Percentiles rank a stretch among this genome's conserved stretches.
Evolutionary conservation across 352 stramenopile genomes (phyloP).

Genomic region (Globisporangium iwayamae): DNA sequence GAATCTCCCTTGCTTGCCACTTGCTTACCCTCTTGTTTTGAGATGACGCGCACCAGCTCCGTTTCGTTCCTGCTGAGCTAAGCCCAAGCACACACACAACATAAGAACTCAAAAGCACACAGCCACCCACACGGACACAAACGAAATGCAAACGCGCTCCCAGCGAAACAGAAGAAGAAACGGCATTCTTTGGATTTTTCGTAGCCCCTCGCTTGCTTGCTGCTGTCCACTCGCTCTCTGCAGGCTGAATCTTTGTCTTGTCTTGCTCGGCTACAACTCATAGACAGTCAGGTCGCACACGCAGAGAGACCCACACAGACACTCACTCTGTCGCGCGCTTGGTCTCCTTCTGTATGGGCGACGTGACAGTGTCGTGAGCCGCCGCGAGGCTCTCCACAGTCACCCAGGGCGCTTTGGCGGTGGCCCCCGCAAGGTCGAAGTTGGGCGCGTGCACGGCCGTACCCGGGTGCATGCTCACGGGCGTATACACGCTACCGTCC

Average conservation of each 20-base stretch:
- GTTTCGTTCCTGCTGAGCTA: not conserved
- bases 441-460: slow-evolving; percentile 62
- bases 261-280: not conserved
- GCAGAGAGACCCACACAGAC: not conserved
- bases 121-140: not conserved
- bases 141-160: not conserved
- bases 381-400: slow-evolving; percentile 48
- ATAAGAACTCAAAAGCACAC: not conserved
- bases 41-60: slow-evolving; percentile 11
- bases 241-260: not conserved
- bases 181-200: slow-evolving; percentile 11
- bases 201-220: not conserved
- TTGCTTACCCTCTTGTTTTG: not conserved
- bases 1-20: not conserved
- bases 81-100: not conserved
- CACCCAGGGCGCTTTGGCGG: slow-evolving; percentile 66
- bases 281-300: not conserved
- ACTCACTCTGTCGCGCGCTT: slow-evolving; percentile 12
- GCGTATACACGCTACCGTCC: slow-evolving; percentile 37
- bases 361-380: slow-evolving; percentile 48
- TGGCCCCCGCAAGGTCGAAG: slow-evolving; percentile 57
- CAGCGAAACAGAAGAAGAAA: slow-evolving; percentile 4
- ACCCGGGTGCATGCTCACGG: slow-evolving; percentile 41
- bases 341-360: slow-evolving; percentile 22
- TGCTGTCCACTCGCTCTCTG: not conserved